Base-by-base conservation (phyloP, 2,329 filamentous ascomycete genomes). In the Aspergillus arachidicola region DNA sequence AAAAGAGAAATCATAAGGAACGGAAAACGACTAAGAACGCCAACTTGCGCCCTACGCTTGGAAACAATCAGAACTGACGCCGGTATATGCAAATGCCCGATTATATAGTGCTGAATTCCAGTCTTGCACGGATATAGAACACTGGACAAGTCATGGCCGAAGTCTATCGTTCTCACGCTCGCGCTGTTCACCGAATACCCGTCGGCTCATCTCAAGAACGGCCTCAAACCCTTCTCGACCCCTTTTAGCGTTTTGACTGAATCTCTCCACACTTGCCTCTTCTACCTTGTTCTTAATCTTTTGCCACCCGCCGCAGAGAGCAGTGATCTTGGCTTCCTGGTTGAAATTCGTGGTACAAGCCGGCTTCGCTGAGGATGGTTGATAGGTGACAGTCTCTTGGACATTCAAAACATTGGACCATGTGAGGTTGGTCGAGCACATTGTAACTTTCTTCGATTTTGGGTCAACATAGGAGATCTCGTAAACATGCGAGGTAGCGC, bases 391-490 rank as follows among this genome's bases (percentile, higher is more conserved):
- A 21, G 94, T 97, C 83, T 99, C 95, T 77, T 94, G 91, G 53
- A 97, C 93, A 74, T 87, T 93, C 76, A 98, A 85, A 59, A 99
- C 86, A 74, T 98, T 96, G 67, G 89, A 90, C 87, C 89, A 95
- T 9, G 95, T 98, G 76, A 99, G 84, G 81, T 99, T 99, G 77
- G 93, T 92, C 69, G 92, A 95, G 78, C 94, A 93, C 91, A 99
- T 97, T 65, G 94, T 98, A 74, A 99, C 92, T 68, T 92, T 96
- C 81, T 94, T 93, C 66, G 85, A 84, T 48, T 79, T 74, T 0
- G 92, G 92, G 79, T 98, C 93, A 75, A 99, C 94, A 79, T 98
- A 98, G 63, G 92, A 96, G 51, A 94, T 91, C 83, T 99, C 95
- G 79, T 94, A 96, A 69, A 98, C 93, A 78, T 94, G 91, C 67